Evolutionary conservation across 345 rosid genomes (phyloP), one percentile per base, ranked within the genome.

Genomic region (Citrus trifoliata): DNA sequence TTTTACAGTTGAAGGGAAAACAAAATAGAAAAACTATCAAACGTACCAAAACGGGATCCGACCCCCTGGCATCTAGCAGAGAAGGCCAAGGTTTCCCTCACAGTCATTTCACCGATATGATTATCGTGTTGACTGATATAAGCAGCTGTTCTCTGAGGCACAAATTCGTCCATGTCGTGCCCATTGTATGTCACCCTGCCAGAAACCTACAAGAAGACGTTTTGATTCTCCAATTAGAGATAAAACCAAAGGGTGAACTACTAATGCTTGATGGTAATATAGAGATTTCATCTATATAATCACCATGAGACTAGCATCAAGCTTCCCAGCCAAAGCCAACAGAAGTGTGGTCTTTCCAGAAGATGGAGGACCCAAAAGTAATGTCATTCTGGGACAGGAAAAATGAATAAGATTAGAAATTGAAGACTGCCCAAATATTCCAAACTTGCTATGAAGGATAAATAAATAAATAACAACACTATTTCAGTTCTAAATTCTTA

Each of bases 331-430:
- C 83, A 92, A 79, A 32, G 95, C 95, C 80, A 88, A 58, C 78
- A 95, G 72, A 25, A 93, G 86, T 1, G 95, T 89, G 5, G 98
- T 92, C 81, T 95, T 93, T 70, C 98, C 98, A 5, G 98, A 90
- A 78, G 90, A 78, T 5, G 98, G 98, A 80, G 98, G 98, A 76
- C 98, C 98, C 74, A 95, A 73, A 56, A 95, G 98, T 85, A 94
- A 78, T 67, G 95, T 86, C 82, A 89, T 64, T 78, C 94, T 90
- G 74, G 70, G 56, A 46, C 32, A 27, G 28, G 10, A 24, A 18
- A 1, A 67, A 10, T 19, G 7, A 73, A 42, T 19, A 4, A 30
- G n/a, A 76, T 32, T 19, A 27, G 27, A 46, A 30, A 25, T 14
- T 48, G 16, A n/a, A 16, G 10, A 53, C 24, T 10, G 5, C 3